Base-by-base conservation (phyloP, 345 rosid genomes). In the Alliaria petiolata region DNA sequence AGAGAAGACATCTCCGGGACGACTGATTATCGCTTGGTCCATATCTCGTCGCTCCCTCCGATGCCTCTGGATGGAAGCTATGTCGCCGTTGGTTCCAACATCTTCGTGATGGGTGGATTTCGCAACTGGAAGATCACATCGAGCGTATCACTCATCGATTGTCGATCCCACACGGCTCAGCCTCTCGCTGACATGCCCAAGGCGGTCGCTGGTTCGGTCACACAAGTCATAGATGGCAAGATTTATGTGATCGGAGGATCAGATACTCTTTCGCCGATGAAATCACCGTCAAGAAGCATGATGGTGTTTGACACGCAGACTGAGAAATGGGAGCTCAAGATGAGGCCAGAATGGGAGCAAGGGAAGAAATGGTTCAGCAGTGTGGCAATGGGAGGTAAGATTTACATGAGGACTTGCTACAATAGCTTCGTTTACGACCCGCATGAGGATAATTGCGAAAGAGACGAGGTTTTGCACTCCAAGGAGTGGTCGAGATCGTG, bases 391-490 rank as follows among this genome's bases (percentile, higher is more conserved):
- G 61, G 28, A 19, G 78, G 67, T 38, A 66, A 74, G 62, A 66
- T 74, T 9, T 74, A 74, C 38, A 66, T 74, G 78, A 66, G 67
- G 67, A 66, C 53, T 30, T 31, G 14, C 6, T 57, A 65, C 20
- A 74, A 33, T 20, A 74, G 72, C 66, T 66, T 74, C 3, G 67
- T 74, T n/a, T 66, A 30, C 6, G 67, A 74, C n/a, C 78, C 62
- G 0, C 16, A 0, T 4, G 12, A 39, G 8, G 38, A 12, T 19
- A 1, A 0, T 7, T 66, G 67, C 38, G 46, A 49, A 28, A 60
- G 11, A 15, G 72, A 74, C 2, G 78, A 66, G 72, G 55, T 33
- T 31, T 13, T 74, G 78, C 72, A 74, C 53, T 17, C 59, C 10
- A 66, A 58, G 30, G 72, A 66, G 46, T 74, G 78, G 78, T 49